Conservation (phyloP, 2,329 filamentous ascomycete species). For the Shiraia bambusicola region DNA sequence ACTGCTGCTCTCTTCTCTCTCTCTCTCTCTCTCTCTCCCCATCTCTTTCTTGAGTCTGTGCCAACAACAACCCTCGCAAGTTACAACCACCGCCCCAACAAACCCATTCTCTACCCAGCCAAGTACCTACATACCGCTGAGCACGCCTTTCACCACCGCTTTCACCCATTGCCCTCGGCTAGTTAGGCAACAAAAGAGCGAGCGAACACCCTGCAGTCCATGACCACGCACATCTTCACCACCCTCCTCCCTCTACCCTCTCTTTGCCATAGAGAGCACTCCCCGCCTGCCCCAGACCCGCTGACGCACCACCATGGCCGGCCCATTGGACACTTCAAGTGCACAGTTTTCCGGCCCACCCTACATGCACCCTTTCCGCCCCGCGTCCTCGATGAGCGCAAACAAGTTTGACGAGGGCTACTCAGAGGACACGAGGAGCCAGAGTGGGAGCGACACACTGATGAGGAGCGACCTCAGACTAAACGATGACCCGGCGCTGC, state of each 20-base stretch:
- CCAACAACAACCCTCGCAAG: no score
- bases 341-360: conserved; percentile 34
- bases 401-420: conserved; percentile 76
- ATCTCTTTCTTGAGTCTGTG: no score
- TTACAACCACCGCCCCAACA: no score
- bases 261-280: conserved; percentile 2
- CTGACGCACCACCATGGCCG: conserved; percentile 31
- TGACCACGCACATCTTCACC: not conserved
- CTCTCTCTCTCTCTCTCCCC: no score
- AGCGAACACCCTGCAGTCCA: conserved; percentile 4
- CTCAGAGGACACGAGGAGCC: conserved; percentile 69
- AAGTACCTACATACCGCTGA: no score
- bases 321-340: conserved; percentile 25
- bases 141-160: no score
- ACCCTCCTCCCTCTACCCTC: conserved; percentile 1
- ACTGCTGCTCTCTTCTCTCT: no score
- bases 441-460: conserved; percentile 46
- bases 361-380: conserved; percentile 41
- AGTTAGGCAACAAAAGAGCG: conserved; percentile 3
- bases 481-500: conserved; percentile 38
- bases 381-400: conserved; percentile 39
- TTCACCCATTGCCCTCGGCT: not conserved
- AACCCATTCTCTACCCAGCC: no score
- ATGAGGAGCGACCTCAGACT: conserved; percentile 40
- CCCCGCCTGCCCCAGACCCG: conserved; percentile 8